These are phyloP conservation scores for Sporisorium graminicola DNA, from an alignment of 1,284 basidiomycete genomes.

Conservation along the genomic window DNA sequence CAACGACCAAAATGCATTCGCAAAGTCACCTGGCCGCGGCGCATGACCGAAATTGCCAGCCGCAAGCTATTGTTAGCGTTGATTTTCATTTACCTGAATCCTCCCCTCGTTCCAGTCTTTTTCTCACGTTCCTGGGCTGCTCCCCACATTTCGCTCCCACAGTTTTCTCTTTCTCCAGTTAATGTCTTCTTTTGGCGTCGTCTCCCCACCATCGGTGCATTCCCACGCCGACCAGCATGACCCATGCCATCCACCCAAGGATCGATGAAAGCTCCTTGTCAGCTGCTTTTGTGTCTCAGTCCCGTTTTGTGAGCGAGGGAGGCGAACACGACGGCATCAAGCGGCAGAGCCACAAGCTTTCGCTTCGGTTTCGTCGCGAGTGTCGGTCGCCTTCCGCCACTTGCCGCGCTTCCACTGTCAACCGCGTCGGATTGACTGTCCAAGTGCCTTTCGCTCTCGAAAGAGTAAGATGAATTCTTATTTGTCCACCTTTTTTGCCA, in stretches of 20 bases:
- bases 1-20: background rate
- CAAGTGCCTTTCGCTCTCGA: background rate
- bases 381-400: slow-evolving; percentile 2
- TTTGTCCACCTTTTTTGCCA: no score
- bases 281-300: background rate
- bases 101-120: background rate
- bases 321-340: background rate
- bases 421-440: slow-evolving; percentile 1
- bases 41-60: background rate
- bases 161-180: no score
- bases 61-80: no score
- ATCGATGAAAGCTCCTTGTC: background rate
- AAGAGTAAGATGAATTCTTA: no score
- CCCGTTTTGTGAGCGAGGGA: background rate
- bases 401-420: slow-evolving; percentile 1
- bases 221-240: background rate
- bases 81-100: no score
- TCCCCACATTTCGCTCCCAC: slow-evolving; percentile 1
- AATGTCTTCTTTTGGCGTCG: background rate
- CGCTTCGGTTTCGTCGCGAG: background rate
- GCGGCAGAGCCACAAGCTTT: background rate
- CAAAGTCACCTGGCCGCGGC: slow-evolving; percentile 6
- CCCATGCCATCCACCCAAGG: background rate
- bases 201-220: slow-evolving; percentile 5
- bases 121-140: slow-evolving; percentile 14